phyloP scores from a whole-genome alignment of 305 asterid species.

The Solanum chacoense region DNA sequence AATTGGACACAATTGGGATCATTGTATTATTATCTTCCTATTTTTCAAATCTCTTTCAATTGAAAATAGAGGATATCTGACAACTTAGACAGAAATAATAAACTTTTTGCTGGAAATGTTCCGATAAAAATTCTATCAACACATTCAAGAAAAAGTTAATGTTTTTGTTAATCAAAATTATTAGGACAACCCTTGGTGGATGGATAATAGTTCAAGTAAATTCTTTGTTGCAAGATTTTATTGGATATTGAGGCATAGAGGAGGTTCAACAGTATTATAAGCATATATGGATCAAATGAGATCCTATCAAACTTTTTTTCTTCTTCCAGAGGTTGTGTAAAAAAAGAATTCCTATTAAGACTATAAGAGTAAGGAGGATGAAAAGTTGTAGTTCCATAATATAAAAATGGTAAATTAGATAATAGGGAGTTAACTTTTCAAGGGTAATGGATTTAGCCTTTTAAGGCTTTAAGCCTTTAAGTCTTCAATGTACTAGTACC shows the following conservation, averaged over 20 bases:
- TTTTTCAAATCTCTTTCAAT: background rate
- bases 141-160: background rate
- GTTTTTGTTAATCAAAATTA: background rate
- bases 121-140: too few species aligned
- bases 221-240: too few species aligned
- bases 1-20: too few species aligned
- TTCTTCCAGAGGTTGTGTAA: background rate
- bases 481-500: too few species aligned
- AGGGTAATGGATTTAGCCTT: too few species aligned
- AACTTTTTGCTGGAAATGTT: too few species aligned
- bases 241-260: background rate
- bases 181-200: background rate
- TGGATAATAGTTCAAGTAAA: background rate
- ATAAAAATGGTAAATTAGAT: background rate
- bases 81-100: background rate
- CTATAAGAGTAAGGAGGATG: background rate
- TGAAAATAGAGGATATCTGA: background rate
- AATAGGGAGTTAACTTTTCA: background rate
- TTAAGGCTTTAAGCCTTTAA: too few species aligned
- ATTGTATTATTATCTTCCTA: too few species aligned
- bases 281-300: background rate
- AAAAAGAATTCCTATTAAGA: too few species aligned
- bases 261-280: background rate
- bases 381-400: too few species aligned
- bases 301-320: background rate